phyloP scores from a whole-genome alignment of 2,329 filamentous ascomycete genomes.

The Cladosporium oxysporum region DNA sequence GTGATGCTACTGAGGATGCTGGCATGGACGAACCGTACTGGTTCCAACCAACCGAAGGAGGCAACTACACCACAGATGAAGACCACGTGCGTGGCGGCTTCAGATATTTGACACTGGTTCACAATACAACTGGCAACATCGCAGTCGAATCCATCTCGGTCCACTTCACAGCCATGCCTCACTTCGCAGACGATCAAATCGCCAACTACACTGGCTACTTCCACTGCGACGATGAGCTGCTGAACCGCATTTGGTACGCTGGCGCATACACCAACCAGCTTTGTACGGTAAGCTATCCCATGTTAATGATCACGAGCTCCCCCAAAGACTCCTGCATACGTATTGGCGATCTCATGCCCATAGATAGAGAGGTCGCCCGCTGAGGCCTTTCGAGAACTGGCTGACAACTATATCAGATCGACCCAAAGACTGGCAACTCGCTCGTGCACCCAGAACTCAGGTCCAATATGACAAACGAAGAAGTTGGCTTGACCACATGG shows the following conservation, averaged over 20 bases:
- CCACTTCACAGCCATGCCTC: slow-evolving; percentile 50
- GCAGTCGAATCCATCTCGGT: slow-evolving; percentile 43
- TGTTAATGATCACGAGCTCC: neutral
- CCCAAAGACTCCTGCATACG: slow-evolving; percentile 5
- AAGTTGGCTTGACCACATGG: slow-evolving; percentile 31
- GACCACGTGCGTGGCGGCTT: slow-evolving; percentile 54
- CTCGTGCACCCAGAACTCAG: slow-evolving; percentile 17
- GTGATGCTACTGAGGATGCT: slow-evolving; percentile 42
- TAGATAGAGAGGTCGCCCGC: neutral
- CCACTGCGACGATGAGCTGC: slow-evolving; percentile 43
- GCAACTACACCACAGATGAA: slow-evolving; percentile 48
- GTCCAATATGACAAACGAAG: slow-evolving; percentile 23
- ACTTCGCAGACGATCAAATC: slow-evolving; percentile 43
- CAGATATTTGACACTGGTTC: slow-evolving; percentile 53
- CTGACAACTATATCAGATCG: neutral
- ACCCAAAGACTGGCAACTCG: slow-evolving; percentile 19
- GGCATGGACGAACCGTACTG: slow-evolving; percentile 51
- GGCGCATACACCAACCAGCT: slow-evolving; percentile 44
- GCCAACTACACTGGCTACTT: slow-evolving; percentile 44
- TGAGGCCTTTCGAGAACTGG: neutral
- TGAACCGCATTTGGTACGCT: slow-evolving; percentile 61
- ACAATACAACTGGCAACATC: slow-evolving; percentile 42
- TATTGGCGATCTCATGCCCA: neutral
- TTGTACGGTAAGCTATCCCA: slow-evolving; percentile 31
- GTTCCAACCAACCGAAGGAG: slow-evolving; percentile 44